Evolutionary conservation across 345 rosid species (phyloP), one percentile per base, ranked within the genome.

Genomic region (Passiflora organensis): DNA sequence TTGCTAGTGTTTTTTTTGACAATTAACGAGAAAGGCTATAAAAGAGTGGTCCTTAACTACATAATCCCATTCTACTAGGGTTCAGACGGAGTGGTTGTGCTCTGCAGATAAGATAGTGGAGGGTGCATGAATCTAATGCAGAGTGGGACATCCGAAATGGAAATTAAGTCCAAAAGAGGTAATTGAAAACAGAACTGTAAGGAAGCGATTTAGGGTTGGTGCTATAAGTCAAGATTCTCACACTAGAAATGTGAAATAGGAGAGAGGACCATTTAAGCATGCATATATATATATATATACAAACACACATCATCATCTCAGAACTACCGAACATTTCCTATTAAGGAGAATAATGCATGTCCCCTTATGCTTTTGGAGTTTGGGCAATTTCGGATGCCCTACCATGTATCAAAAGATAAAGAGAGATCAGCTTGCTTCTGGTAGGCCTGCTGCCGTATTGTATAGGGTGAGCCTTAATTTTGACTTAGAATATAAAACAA

Each of bases 151-250:
- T 15, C 17, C 16, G 18, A 17, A 24, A 19, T 13, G 25, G 32
- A 21, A 32, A n/a, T n/a, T n/a, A n/a, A 44, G 17, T 20, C 61
- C 43, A 57, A 45, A 28, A 43, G 24, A 18, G 12, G 41, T 13
- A 28, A 43, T 41, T 41, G 6, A n/a, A 17, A 0, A 32, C 0
- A 25, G 13, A 32, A 32, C 6, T n/a, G 5, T 4, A 14, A 44
- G 46, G 21, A 58, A 32, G 43, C 36, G 47, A 24, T 38, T 53
- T 44, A 44, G 52, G 59, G 51, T 36, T 53, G 24, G 39, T 32
- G 11, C 1, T 19, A 6, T 17, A 55, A 67, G 91, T 86, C 82
- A 80, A 86, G 75, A 83, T 80, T 83, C 66, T 82, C 83, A 80
- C 42, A 66, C 88, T 41, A 21, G 65, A 56, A 28, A 14, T 66